Conservation (phyloP, 202 grass and related monocot genomes). For the Saccharum hybrid region DNA sequence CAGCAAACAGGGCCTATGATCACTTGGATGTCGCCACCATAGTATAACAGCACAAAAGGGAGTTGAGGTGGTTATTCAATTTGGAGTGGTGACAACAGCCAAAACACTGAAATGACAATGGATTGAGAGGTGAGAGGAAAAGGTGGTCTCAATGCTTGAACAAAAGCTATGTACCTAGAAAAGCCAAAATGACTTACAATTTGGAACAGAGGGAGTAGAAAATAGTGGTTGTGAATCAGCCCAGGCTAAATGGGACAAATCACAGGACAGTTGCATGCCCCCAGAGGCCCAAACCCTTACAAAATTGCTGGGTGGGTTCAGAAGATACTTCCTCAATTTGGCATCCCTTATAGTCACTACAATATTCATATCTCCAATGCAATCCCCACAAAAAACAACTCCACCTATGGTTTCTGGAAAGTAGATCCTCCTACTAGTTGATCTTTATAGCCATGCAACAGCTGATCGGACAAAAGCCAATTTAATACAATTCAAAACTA, state of each 20-base stretch:
- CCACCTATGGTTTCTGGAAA: not conserved
- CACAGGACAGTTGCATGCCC: not conserved
- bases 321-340: not conserved
- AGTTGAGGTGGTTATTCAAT: not conserved
- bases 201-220: not conserved
- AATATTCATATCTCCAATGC: not conserved
- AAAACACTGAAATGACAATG: not conserved
- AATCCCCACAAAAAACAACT: not conserved
- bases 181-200: not conserved
- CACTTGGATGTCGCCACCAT: not conserved
- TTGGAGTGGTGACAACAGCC: not conserved
- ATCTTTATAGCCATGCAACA: not conserved
- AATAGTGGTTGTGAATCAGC: not conserved
- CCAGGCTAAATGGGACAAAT: not conserved
- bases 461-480: not conserved
- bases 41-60: not conserved
- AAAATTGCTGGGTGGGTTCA: not conserved
- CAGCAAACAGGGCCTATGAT: not conserved
- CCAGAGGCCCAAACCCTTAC: not conserved
- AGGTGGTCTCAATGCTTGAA: not conserved
- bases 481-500: not conserved
- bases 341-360: not conserved
- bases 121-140: not conserved
- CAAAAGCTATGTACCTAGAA: not conserved
- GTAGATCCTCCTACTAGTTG: not conserved